Conservation (phyloP, 78 protist genomes). For the Dictyostelium brefeldianum region DNA sequence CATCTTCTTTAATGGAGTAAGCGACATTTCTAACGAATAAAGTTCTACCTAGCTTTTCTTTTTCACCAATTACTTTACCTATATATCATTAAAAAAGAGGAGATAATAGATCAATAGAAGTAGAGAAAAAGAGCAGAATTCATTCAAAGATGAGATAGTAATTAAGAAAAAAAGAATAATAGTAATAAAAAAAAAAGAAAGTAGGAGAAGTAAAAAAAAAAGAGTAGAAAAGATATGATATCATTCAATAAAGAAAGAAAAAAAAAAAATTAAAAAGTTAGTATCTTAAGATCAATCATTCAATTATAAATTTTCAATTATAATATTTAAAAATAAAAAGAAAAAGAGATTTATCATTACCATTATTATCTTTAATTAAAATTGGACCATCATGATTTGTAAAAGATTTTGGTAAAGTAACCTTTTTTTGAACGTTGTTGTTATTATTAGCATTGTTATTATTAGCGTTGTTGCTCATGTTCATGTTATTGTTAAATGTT, state of each 20-base stretch:
- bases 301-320: neutral
- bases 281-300: neutral
- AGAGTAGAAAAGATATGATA: no score
- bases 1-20: conserved; percentile 16
- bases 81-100: neutral
- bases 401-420: conserved; percentile 3
- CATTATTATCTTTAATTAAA: conserved; percentile 71
- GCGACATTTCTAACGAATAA: conserved; percentile 79
- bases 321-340: neutral
- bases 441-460: conserved; percentile 23
- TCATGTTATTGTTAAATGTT: conserved; percentile 5
- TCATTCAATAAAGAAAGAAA: no score
- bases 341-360: conserved; percentile 16
- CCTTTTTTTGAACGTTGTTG: conserved; percentile 16
- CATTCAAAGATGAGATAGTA: no score
- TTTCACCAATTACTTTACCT: conserved; percentile 75
- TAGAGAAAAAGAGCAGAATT: neutral
- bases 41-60: conserved; percentile 72
- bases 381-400: conserved; percentile 57
- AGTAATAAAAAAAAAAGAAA: neutral
- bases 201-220: no score
- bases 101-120: neutral
- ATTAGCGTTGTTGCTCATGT: neutral
- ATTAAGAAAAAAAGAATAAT: neutral
- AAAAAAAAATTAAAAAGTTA: neutral